phyloP scores from a whole-genome alignment of 139 green algal species.

The Asterochloris sp. region DNA sequence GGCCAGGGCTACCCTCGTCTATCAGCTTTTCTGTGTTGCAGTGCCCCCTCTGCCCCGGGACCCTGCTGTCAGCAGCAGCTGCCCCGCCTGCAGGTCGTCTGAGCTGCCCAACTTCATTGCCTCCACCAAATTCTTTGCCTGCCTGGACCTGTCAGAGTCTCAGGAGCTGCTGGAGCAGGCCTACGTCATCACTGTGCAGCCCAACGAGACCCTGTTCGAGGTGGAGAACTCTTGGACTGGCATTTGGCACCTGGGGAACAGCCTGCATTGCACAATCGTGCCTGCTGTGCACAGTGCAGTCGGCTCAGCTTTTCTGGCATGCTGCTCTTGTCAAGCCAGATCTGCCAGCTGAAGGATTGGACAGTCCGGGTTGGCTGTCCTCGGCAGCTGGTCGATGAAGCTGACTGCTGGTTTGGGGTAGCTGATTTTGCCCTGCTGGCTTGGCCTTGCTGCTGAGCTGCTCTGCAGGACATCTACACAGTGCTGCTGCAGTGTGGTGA shows the following conservation, averaged over 20 bases:
- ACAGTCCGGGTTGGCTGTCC: no score
- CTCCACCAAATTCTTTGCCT: slow-evolving; percentile 81
- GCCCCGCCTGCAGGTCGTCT: neutral
- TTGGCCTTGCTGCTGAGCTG: no score
- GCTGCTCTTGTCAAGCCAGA: no score
- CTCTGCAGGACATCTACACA: neutral
- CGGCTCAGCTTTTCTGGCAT: no score
- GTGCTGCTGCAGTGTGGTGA: slow-evolving; percentile 49
- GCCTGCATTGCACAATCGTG: no score
- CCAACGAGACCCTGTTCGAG: slow-evolving; percentile 58
- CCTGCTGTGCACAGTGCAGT: no score
- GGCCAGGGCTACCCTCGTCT: neutral
- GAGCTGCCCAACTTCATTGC: slow-evolving; percentile 68
- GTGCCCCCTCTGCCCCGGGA: neutral
- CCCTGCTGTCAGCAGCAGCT: neutral
- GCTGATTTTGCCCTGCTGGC: no score
- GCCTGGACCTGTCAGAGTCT: slow-evolving; percentile 70
- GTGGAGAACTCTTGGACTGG: neutral
- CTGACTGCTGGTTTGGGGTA: no score
- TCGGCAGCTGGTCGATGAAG: no score
- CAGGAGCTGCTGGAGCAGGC: slow-evolving; percentile 59
- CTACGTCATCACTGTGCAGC: slow-evolving; percentile 27
- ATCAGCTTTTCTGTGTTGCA: neutral
- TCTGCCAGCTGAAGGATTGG: no score
- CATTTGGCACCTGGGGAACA: no score